Evolutionary conservation across 1,284 basidiomycete species (phyloP).

Genomic region (Tilletia caries): DNA sequence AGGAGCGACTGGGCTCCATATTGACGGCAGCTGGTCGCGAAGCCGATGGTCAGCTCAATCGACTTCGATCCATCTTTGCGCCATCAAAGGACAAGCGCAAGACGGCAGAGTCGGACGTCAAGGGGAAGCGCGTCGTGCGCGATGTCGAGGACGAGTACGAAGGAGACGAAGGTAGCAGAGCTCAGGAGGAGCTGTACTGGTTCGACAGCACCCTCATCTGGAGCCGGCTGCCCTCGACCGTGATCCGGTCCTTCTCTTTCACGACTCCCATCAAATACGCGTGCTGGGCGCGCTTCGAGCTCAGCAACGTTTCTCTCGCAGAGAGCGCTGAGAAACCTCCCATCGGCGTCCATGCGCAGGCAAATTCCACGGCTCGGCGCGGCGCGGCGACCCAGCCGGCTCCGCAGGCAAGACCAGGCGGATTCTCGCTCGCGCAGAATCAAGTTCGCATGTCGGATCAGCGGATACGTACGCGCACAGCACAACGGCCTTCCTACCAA

Average conservation of each 20-base stretch:
- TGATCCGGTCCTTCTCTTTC: conserved; percentile 35
- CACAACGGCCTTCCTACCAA: background rate
- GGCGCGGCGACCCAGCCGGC: background rate
- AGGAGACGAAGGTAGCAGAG: background rate
- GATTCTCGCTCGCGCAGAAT: background rate
- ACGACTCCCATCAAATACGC: conserved; percentile 29
- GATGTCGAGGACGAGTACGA: background rate
- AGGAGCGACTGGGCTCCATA: background rate
- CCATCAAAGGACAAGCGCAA: background rate
- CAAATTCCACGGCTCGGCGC: background rate
- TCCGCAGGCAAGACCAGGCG: conserved; percentile 13
- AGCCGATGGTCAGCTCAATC: background rate
- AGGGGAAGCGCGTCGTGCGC: background rate
- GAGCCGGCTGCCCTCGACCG: conserved; percentile 25
- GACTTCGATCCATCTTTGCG: background rate
- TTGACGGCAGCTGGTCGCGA: background rate
- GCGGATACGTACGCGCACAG: background rate
- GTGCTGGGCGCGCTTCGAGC: conserved; percentile 37
- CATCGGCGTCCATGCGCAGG: background rate
- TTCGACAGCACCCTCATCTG: conserved; percentile 28
- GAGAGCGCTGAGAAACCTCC: background rate
- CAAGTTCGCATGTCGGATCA: conserved; percentile 13
- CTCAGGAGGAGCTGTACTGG: conserved; percentile 35
- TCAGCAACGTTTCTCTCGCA: background rate
- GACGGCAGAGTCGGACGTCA: background rate